Base-by-base conservation (phyloP, 2,329 filamentous ascomycete genomes). In the Niveomyces coronatus region DNA sequence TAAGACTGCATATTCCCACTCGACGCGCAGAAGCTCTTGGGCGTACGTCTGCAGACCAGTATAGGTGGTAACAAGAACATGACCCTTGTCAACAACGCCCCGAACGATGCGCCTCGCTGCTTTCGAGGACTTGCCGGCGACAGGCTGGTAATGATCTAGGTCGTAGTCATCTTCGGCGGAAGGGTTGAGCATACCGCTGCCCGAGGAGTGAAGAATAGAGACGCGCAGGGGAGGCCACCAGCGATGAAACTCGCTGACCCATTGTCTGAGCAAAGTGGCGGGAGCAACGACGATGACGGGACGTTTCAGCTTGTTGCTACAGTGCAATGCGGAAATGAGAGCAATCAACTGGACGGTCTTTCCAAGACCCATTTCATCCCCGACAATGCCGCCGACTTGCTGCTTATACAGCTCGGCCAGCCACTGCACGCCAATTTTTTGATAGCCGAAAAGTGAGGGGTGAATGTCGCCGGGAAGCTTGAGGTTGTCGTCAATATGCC, bases 201-300 rank as follows among this genome's bases (percentile, higher is more conserved):
- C 91, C 4, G 91, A 95, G 1, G 86, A 86, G 55, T 98, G 91
- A 34, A 98, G 59, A 44, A 98, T 96, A 0, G 88, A 94, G 5
- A 98, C 91, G 29, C 93, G 76, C 22, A 98, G 67, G n/a, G 91
- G 82, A n/a, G 91, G 91, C 93, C 93, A 98, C 93, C 93, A 98
- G 10, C 82, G 79, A 60, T 98, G 93, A 50, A 98, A 96, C 54
- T 98, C 91, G 46, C 93, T 94, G 10, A 95, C 91, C 91, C 91
- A 98, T 56, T 98, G 91, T 44, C 86, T 83, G 64, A 98, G 80
- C 17, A 98, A 82, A 0, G 91, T 98, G 4, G 89, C 89, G 2
- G 91, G 91, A 35, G 87, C 88, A 4, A 98, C 87, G 7, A 98
- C 75, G 43, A 98, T 85, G 30, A 93, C 79, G 1, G 91, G 91